A percentile compares a stretch with the other conserved stretches of the same genome.
Conservation (phyloP, 148 eudicot genomes). For the Silene conica region DNA sequence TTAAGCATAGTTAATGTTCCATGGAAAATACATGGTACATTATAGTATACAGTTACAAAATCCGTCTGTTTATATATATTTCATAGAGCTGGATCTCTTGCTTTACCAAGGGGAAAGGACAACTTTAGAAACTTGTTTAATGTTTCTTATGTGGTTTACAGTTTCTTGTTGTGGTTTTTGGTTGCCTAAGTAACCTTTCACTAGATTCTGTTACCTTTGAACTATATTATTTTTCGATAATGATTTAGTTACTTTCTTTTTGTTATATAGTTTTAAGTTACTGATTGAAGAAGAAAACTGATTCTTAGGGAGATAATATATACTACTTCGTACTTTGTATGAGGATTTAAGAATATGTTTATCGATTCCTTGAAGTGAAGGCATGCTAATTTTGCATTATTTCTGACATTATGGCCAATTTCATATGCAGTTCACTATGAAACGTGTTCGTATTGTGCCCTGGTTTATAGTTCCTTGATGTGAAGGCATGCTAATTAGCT, state of each 20-base stretch:
- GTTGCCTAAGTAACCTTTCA: constrained; percentile 6
- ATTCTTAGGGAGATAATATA: constrained; percentile 6
- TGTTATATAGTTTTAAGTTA: constrained; percentile 12
- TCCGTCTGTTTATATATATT: neutral
- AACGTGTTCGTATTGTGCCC: constrained; percentile 16
- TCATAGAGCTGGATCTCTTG: neutral
- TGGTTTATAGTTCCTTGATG: constrained; percentile 37
- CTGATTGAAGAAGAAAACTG: too few species aligned
- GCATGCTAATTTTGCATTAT: constrained; percentile 6
- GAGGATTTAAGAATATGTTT: constrained; percentile 1
- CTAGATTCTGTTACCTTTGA: constrained; percentile 4
- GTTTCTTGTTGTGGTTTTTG: neutral
- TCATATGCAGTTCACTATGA: constrained; percentile 21
- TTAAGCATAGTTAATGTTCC: neutral
- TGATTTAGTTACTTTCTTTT: neutral
- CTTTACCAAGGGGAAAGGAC: neutral
- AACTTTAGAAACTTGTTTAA: neutral
- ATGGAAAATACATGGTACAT: constrained; percentile 6
- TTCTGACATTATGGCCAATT: constrained; percentile 1
- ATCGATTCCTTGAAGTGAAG: constrained; percentile 2
- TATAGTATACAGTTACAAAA: neutral
- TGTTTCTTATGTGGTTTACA: neutral
- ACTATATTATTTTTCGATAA: neutral
- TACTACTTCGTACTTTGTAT: neutral
- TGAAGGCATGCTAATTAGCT: too few species aligned